Conservation (phyloP, 2,329 filamentous ascomycete genomes). For the Didymella arachidicola region DNA sequence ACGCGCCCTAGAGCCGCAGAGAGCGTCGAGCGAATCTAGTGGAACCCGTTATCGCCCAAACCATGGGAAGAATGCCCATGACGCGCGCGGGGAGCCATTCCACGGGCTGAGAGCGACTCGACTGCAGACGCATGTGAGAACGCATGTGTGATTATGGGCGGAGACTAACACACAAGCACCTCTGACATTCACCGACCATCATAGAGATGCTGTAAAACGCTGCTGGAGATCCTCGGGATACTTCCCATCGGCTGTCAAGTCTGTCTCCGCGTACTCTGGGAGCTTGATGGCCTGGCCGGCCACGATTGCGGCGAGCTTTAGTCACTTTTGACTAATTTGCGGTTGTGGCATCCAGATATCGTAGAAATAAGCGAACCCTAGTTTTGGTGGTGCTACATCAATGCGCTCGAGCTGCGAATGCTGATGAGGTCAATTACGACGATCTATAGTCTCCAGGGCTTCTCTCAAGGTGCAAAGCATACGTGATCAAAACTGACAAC, state of each 20-base stretch:
- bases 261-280: background rate
- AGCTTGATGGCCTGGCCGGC: slow-evolving; percentile 8
- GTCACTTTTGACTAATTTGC: slow-evolving; percentile 22
- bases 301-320: slow-evolving; percentile 15
- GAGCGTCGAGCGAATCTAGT: slow-evolving; percentile 14
- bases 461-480: background rate
- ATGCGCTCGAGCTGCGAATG: background rate
- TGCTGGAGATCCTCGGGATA: background rate
- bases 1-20: slow-evolving; percentile 30
- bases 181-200: background rate
- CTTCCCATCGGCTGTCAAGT: slow-evolving; percentile 1
- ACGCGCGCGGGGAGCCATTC: slow-evolving; percentile 15
- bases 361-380: slow-evolving; percentile 17
- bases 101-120: slow-evolving; percentile 9
- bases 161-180: slow-evolving; percentile 6
- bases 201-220: background rate
- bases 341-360: slow-evolving; percentile 19
- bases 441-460: background rate
- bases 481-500: background rate
- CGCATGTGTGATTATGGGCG: slow-evolving; percentile 14
- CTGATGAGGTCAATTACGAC: background rate
- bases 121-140: slow-evolving; percentile 3
- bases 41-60: slow-evolving; percentile 22
- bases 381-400: slow-evolving; percentile 28
- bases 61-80: slow-evolving; percentile 29